phyloP scores from a whole-genome alignment of 495 filamentous ascomycete genomes.

The Terfezia boudieri region DNA sequence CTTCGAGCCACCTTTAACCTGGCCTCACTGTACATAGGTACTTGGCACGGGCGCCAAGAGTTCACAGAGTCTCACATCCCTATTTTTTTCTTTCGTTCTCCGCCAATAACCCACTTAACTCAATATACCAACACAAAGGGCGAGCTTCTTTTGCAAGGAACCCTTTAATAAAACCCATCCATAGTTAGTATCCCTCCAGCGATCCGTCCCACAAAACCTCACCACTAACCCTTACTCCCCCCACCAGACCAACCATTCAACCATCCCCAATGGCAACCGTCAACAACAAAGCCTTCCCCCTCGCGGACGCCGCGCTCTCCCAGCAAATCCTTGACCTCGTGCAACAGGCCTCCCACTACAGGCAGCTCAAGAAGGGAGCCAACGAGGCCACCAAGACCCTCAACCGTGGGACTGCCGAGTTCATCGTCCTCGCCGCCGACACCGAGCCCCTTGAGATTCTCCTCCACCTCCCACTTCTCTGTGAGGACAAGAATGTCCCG shows the following conservation, averaged over 20 bases:
- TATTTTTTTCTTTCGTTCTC: too few species aligned
- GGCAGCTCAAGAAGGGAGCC: conserved; percentile 74
- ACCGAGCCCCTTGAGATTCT: conserved; percentile 71
- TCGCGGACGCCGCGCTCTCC: conserved; percentile 59
- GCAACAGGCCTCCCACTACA: conserved; percentile 65
- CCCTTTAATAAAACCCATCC: conserved; percentile 12
- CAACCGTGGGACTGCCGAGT: conserved; percentile 69
- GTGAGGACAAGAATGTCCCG: conserved; percentile 56
- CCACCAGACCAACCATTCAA: background rate
- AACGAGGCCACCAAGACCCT: conserved; percentile 66
- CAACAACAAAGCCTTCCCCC: conserved; percentile 47
- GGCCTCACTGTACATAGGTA: too few species aligned
- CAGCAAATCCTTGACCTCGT: conserved; percentile 69
- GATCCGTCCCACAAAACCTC: background rate
- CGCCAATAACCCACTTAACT: too few species aligned
- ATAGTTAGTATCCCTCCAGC: background rate
- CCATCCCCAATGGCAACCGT: background rate
- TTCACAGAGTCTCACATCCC: too few species aligned
- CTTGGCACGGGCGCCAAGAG: too few species aligned
- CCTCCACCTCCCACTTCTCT: conserved; percentile 73
- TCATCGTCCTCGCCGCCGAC: conserved; percentile 76
- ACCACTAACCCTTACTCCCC: conserved; percentile 1
- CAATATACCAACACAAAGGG: conserved; percentile 11
- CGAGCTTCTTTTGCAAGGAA: conserved; percentile 19
- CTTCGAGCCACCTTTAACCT: too few species aligned